Evolutionary conservation across 345 rosid species (phyloP).

Genomic region (Eucalyptus caleyi): DNA sequence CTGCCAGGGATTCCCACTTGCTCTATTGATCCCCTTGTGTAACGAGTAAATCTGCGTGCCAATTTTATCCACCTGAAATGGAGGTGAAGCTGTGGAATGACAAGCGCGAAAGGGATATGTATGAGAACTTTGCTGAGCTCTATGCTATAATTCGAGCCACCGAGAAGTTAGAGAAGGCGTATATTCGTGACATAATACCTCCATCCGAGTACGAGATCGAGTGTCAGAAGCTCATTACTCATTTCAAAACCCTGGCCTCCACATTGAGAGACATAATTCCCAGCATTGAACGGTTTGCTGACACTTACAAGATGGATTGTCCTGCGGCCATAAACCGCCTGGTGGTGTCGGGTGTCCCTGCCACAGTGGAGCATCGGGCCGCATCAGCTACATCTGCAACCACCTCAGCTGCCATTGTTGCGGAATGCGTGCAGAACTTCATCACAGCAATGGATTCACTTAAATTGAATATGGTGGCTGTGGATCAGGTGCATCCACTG

Average conservation of each 20-base stretch:
- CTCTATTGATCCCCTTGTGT: background rate
- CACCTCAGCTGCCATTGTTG: conserved; percentile 85
- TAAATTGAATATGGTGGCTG: conserved; percentile 91
- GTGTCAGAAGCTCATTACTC: conserved; percentile 87
- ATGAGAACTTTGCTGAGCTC: conserved; percentile 90
- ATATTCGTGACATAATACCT: conserved; percentile 65
- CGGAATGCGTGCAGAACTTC: conserved; percentile 89
- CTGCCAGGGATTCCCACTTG: background rate
- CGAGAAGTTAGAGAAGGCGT: conserved; percentile 94
- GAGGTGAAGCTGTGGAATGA: conserved; percentile 95
- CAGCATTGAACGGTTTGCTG: conserved; percentile 79
- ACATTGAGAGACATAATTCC: conserved; percentile 72
- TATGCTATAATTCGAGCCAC: conserved; percentile 93
- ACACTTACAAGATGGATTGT: conserved; percentile 92
- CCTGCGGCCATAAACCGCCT: conserved; percentile 85
- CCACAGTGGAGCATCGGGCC: conserved; percentile 87
- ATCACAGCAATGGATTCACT: conserved; percentile 95
- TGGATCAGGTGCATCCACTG: conserved; percentile 87
- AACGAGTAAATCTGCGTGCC: background rate
- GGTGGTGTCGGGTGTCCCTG: conserved; percentile 84
- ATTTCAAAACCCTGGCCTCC: conserved; percentile 78
- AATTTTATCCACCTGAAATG: conserved; percentile 19
- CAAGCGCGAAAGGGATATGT: conserved; percentile 97
- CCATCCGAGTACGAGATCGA: conserved; percentile 76
- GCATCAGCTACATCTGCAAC: conserved; percentile 43